These are phyloP conservation scores for Smittium culicis DNA, from an alignment of 371 early-diverging fungal species.

Conservation along the genomic window DNA sequence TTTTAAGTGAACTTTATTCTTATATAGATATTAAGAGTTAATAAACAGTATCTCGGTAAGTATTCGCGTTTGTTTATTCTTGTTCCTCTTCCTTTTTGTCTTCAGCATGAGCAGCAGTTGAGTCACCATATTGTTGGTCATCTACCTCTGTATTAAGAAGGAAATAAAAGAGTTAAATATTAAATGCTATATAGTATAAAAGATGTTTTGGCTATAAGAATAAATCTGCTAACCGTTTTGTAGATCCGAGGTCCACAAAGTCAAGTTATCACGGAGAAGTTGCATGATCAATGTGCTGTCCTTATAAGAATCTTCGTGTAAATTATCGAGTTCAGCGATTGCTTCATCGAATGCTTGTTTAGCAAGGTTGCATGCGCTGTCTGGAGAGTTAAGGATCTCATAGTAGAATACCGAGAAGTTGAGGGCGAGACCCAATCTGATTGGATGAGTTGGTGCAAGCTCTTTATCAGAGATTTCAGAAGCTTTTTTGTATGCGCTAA, in stretches of 20 bases:
- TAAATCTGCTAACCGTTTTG: no score
- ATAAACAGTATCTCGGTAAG: no score
- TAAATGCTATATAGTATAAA: no score
- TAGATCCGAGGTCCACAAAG: constrained; percentile 97
- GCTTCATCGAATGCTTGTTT: constrained; percentile 99
- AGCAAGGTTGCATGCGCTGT: constrained; percentile 96
- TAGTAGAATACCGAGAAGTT: constrained; percentile 99
- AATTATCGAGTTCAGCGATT: constrained; percentile 97
- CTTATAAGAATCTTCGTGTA: constrained; percentile 99
- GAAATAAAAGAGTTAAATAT: no score
- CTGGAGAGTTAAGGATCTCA: constrained; percentile 97
- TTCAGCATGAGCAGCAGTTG: no score
- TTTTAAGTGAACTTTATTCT: no score
- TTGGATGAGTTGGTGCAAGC: constrained; percentile 95
- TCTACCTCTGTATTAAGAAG: no score
- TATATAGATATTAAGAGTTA: no score
- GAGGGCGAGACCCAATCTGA: constrained; percentile 96
- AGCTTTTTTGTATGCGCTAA: constrained; percentile 93
- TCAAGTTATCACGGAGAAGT: constrained; percentile 97
- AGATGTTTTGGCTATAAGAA: no score
- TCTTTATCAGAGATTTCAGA: constrained; percentile 87
- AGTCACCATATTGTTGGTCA: no score
- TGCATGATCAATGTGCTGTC: constrained; percentile 99
- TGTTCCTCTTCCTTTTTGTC: no score
- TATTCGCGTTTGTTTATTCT: no score